Conservation (phyloP, 345 rosid species). For the Melaleuca quinquenervia region DNA sequence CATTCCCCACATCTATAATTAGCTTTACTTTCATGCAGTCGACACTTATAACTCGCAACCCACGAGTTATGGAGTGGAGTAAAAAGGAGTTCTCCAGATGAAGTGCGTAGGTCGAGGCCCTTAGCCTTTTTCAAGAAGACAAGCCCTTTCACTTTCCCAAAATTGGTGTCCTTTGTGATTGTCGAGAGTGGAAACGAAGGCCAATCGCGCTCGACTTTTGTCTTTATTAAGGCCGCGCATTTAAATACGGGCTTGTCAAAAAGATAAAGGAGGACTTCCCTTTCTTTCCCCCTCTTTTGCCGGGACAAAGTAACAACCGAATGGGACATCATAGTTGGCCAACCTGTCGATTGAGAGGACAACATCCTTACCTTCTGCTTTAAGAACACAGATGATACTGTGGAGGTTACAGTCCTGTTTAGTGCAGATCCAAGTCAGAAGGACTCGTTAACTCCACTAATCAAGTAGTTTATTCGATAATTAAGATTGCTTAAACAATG, state of each 20-base stretch:
- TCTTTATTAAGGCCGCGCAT: not conserved
- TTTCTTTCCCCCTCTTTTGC: not conserved
- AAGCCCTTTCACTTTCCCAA: not conserved
- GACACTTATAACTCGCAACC: not conserved
- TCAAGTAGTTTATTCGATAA: not conserved
- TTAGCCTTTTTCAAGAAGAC: not conserved
- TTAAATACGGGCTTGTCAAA: not conserved
- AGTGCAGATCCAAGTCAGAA: not conserved
- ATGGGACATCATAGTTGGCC: slow-evolving; percentile 1
- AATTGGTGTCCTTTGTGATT: not conserved
- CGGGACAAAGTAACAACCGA: not conserved
- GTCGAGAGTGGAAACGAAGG: not conserved
- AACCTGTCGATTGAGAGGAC: not conserved
- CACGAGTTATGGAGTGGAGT: not conserved
- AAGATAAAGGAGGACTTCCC: not conserved
- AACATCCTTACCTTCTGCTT: not conserved
- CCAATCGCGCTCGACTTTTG: not conserved
- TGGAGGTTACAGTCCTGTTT: not conserved
- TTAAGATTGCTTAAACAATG: not conserved
- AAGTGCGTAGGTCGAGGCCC: not conserved
- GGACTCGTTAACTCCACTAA: not conserved
- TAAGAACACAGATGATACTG: not conserved
- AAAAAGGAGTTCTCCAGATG: not conserved
- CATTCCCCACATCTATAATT: not conserved
- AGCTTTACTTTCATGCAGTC: not conserved